These are phyloP conservation scores for Flagelloscypha sp. DNA, from an alignment of 768 basidiomycete species.

Conservation along the genomic window DNA sequence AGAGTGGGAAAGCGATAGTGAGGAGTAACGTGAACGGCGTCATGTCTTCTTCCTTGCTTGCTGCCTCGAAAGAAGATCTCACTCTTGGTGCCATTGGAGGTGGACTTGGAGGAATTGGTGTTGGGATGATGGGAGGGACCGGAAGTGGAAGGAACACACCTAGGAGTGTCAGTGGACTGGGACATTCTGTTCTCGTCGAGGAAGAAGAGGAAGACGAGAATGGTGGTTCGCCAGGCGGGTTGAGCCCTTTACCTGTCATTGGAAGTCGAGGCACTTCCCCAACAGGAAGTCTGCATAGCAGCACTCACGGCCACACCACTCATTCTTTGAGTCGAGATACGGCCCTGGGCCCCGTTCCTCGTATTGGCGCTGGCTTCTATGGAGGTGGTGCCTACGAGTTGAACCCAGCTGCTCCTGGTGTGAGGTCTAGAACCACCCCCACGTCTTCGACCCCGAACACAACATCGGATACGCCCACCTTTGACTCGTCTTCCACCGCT, in stretches of 20 bases:
- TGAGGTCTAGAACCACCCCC: conserved; percentile 20
- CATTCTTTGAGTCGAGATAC: too few relatives aligned
- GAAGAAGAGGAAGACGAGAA: conserved; percentile 77
- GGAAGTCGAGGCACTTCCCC: too few relatives aligned
- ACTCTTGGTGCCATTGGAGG: too few relatives aligned
- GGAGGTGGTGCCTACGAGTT: conserved; percentile 31
- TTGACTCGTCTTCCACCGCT: conserved; percentile 12
- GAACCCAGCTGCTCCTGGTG: conserved; percentile 25
- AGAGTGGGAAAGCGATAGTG: conserved; percentile 47
- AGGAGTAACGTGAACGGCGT: conserved; percentile 52
- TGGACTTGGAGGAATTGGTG: conserved; percentile 17
- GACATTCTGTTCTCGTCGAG: conserved; percentile 49
- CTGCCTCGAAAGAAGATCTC: too few relatives aligned
- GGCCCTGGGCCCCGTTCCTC: too few relatives aligned
- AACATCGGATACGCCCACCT: conserved; percentile 52
- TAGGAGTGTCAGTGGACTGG: conserved; percentile 48
- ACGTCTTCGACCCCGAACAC: conserved; percentile 47
- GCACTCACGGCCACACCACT: too few relatives aligned
- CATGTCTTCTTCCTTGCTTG: too few relatives aligned
- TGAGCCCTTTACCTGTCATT: conserved; percentile 4
- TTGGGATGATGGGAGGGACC: conserved; percentile 36
- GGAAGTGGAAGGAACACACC: conserved; percentile 67
- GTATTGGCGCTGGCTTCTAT: conserved; percentile 28
- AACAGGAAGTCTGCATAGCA: too few relatives aligned
- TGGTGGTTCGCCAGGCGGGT: too few relatives aligned